phyloP scores from a whole-genome alignment of 768 basidiomycete species.

The Phlebiopsis flavidoalba region DNA sequence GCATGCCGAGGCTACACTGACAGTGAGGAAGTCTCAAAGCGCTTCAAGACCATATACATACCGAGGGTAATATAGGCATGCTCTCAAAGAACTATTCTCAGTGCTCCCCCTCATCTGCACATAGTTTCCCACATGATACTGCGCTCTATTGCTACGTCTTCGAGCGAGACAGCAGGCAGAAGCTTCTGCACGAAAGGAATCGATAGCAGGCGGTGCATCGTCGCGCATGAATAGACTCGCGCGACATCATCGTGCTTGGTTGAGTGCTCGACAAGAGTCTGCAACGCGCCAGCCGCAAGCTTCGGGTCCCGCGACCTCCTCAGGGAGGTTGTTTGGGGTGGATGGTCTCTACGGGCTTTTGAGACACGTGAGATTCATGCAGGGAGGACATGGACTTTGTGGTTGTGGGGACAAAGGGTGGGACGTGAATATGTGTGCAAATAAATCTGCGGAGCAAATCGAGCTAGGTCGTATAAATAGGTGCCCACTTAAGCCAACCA shows the following conservation, averaged over 20 bases:
- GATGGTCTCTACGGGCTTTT: constrained; percentile 23
- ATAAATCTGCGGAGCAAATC: neutral
- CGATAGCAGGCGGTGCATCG: constrained; percentile 23
- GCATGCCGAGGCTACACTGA: constrained; percentile 55
- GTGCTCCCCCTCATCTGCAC: constrained; percentile 42
- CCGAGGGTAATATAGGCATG: constrained; percentile 69
- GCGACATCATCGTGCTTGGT: constrained; percentile 20
- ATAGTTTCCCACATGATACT: constrained; percentile 57
- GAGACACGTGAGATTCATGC: constrained; percentile 7
- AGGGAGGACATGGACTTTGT: constrained; percentile 20
- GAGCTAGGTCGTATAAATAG: neutral
- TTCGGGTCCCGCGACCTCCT: constrained; percentile 14
- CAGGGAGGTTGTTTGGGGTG: constrained; percentile 33
- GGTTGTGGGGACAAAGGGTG: neutral
- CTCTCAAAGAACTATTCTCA: constrained; percentile 61
- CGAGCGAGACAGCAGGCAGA: constrained; percentile 53
- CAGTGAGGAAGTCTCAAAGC: neutral
- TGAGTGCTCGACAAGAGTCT: constrained; percentile 33
- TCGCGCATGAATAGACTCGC: constrained; percentile 27
- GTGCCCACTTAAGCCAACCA: neutral
- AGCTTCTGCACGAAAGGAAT: constrained; percentile 39
- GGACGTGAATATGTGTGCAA: neutral
- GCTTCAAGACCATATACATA: constrained; percentile 14
- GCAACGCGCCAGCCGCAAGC: constrained; percentile 27
- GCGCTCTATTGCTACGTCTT: constrained; percentile 45